phyloP scores from a whole-genome alignment of 2,329 filamentous ascomycete species.

The Scedosporium aurantiacum region DNA sequence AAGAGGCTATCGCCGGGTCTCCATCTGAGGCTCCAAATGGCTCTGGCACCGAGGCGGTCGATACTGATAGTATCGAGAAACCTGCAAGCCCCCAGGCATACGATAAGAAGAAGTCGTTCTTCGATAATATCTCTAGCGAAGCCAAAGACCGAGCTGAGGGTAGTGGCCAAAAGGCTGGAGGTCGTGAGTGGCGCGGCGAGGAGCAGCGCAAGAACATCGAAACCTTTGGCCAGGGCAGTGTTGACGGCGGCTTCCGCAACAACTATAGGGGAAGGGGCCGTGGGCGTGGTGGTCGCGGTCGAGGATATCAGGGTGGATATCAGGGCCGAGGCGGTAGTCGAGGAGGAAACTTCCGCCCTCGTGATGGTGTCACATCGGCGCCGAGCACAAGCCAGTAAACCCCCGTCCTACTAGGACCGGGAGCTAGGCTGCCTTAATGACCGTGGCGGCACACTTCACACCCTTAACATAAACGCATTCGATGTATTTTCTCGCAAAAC shows the following conservation, averaged over 20 bases:
- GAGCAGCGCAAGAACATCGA: conserved; percentile 95
- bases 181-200: conserved; percentile 80
- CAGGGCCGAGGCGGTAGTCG: background rate
- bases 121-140: conserved; percentile 96
- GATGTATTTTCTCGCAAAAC: background rate
- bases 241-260: conserved; percentile 67
- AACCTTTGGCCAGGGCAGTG: conserved; percentile 92
- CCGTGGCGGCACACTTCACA: background rate
- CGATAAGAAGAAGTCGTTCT: conserved; percentile 85
- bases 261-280: conserved; percentile 73
- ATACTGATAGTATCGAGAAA: conserved; percentile 32
- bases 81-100: conserved; percentile 48
- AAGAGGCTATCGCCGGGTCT: conserved; percentile 62
- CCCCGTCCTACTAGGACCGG: background rate
- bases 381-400: background rate
- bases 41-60: conserved; percentile 22
- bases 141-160: conserved; percentile 77
- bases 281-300: conserved; percentile 50
- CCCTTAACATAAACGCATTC: background rate
- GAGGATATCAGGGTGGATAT: conserved; percentile 25
- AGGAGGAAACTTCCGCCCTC: background rate
- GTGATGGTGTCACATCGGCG: background rate
- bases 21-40: conserved; percentile 33
- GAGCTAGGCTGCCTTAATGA: background rate
- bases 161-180: conserved; percentile 55